A percentile compares a stretch with the other conserved stretches of the same genome.
These are phyloP conservation scores for Neospora caninum DNA, from an alignment of 169 alveolate genomes.

Conservation along the genomic window DNA sequence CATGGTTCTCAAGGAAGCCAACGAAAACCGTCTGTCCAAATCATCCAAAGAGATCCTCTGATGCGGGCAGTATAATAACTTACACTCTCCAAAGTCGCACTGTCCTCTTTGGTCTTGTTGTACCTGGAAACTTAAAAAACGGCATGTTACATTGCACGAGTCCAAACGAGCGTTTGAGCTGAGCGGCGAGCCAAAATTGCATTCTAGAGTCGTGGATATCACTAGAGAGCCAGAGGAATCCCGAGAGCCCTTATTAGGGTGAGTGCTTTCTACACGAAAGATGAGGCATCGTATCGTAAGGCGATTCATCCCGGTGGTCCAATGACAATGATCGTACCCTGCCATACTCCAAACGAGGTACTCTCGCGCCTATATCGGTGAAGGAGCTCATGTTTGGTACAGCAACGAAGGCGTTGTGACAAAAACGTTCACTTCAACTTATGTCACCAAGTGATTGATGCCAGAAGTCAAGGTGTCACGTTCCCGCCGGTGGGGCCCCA, in stretches of 20 bases:
- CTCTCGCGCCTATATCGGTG: background rate
- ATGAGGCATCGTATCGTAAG: background rate
- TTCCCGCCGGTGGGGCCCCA: too few relatives aligned
- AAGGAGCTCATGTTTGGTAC: background rate
- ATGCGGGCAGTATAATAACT: background rate
- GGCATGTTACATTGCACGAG: background rate
- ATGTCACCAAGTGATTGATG: too few relatives aligned
- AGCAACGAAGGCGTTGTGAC: too few relatives aligned
- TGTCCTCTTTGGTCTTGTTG: background rate
- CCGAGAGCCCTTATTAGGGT: too few relatives aligned
- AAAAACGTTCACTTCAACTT: too few relatives aligned
- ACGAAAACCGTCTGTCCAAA: too few relatives aligned
- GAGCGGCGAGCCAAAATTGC: too few relatives aligned
- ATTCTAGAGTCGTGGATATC: too few relatives aligned
- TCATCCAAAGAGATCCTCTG: too few relatives aligned
- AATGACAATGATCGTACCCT: background rate
- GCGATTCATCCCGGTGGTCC: background rate
- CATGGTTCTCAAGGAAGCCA: too few relatives aligned
- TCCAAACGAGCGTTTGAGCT: background rate
- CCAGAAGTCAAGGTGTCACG: too few relatives aligned
- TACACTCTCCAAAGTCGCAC: constrained; percentile 33
- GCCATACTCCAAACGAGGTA: constrained; percentile 6
- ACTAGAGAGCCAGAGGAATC: too few relatives aligned
- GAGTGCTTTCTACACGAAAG: background rate
- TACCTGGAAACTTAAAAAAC: constrained; percentile 8